Base-by-base conservation (phyloP, 306 rosid species). In the Cucurbita argyrosperma region DNA sequence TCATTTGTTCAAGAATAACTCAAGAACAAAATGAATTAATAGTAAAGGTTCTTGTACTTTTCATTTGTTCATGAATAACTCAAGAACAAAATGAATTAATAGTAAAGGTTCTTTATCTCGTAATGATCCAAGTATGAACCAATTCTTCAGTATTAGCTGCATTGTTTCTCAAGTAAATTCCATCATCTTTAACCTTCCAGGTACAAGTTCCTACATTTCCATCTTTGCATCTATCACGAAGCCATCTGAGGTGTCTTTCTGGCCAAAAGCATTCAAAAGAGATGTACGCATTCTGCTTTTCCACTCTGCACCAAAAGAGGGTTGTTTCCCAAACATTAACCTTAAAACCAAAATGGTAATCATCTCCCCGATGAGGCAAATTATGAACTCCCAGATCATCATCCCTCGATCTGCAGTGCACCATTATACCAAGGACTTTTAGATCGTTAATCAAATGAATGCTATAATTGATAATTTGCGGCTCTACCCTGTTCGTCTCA, bases 321-420 rank as follows among this genome's bases (percentile, higher is more conserved):
- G 79, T 80, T 4, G 46, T 50, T 7, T 50, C 59, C 1, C 0
- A 51, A 5, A 69, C 23, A 39, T 80, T 60, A 0, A 6, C 12
- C 9, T 16, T 53, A 43, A 80, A 80, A 5, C 0, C 8, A 76
- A 73, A 80, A 0, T 12, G 19, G 26, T 40, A 50, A 1, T 69
- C 68, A 1, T 1, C 43, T 40, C 76, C 67, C 0, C 4, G 47
- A 4, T 2, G 8, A 19, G 39, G 15, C 9, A 21, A 6, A 4
- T 21, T 51, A 0, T 8, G 5, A 26, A 5, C 0, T 0, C 78
- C 81, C 5, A 78, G 23, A 78, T 78, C 77, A 18, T 78, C 43
- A 8, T 78, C 59, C n/a, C 26, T 63, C 1, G 74, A 78, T 1
- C 45, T 37, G 71, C 78, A 78, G 5, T 78, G 78, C 0, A 57